A percentile compares a stretch with the other conserved stretches of the same genome.
These are phyloP conservation scores for Priceomyces haplophilus DNA, from an alignment of 805 yeast species.

Conservation along the genomic window DNA sequence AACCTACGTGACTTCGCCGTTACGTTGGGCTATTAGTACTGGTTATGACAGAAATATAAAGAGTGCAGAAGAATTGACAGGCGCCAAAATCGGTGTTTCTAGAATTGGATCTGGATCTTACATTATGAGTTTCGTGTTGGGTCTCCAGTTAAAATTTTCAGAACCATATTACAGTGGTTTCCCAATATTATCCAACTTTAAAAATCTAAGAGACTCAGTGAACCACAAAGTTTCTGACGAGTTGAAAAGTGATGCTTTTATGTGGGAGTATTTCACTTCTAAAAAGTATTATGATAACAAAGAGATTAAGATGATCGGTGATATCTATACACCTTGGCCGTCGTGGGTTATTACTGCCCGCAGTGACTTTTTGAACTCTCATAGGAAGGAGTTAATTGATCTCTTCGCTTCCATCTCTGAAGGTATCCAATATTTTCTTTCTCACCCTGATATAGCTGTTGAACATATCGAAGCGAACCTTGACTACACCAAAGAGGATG, in stretches of 20 bases:
- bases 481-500: conserved; percentile 77
- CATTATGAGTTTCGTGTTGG: conserved; percentile 86
- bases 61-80: conserved; percentile 52
- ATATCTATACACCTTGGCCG: conserved; percentile 95
- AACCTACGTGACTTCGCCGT: conserved; percentile 81
- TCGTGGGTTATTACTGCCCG: conserved; percentile 79
- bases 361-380: conserved; percentile 30
- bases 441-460: conserved; percentile 61
- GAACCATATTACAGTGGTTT: conserved; percentile 51
- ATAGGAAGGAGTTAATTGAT: conserved; percentile 20
- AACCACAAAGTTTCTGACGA: conserved; percentile 48
- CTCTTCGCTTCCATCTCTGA: conserved; percentile 56
- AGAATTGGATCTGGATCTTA: conserved; percentile 90
- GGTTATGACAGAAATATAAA: conserved; percentile 62
- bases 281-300: conserved; percentile 76
- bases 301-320: conserved; percentile 81
- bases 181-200: conserved; percentile 63
- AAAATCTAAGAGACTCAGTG: conserved; percentile 76
- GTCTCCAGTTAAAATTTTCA: conserved; percentile 53
- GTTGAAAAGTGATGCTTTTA: conserved; percentile 69
- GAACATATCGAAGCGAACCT: conserved; percentile 61
- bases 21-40: conserved; percentile 88
- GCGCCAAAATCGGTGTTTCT: conserved; percentile 70
- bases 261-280: conserved; percentile 95
- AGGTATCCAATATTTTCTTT: conserved; percentile 66